These are phyloP conservation scores for Alternaria sp. DNA, from an alignment of 2,329 filamentous ascomycete genomes.

Conservation along the genomic window DNA sequence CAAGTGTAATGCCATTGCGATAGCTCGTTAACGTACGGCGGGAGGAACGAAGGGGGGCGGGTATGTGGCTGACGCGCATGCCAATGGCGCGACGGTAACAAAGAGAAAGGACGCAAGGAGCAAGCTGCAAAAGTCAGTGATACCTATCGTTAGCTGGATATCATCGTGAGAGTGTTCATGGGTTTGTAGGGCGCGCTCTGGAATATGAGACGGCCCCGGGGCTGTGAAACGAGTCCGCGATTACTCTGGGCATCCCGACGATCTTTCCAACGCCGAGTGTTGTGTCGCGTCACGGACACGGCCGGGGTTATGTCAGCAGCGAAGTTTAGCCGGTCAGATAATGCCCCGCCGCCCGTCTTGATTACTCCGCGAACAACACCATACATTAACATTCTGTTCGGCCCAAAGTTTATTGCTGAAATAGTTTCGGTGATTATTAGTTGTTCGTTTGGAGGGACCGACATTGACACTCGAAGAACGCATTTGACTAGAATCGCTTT, in stretches of 20 bases:
- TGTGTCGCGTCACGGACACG: not conserved
- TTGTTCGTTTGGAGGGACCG: not conserved
- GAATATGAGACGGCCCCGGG: not conserved
- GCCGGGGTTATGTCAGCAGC: conserved; percentile 5
- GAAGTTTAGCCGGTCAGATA: not conserved
- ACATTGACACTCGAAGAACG: not conserved
- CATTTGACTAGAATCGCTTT: not conserved
- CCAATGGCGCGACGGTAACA: not conserved
- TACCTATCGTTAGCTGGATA: not conserved
- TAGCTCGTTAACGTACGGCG: not conserved
- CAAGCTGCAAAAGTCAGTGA: not conserved
- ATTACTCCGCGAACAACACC: not conserved
- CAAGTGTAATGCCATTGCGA: conserved; percentile 13
- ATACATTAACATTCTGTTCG: not conserved
- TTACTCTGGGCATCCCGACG: not conserved
- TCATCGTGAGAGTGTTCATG: not conserved
- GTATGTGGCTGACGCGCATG: not conserved
- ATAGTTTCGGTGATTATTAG: not conserved
- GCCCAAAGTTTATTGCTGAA: not conserved
- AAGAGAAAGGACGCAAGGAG: not conserved
- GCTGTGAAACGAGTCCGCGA: not conserved
- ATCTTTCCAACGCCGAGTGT: not conserved
- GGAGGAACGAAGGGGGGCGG: not conserved
- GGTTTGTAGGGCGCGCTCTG: not conserved
- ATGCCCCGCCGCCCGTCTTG: not conserved